phyloP scores from a whole-genome alignment of 2,329 filamentous ascomycete species.

The Talaromyces albobiverticillius region DNA sequence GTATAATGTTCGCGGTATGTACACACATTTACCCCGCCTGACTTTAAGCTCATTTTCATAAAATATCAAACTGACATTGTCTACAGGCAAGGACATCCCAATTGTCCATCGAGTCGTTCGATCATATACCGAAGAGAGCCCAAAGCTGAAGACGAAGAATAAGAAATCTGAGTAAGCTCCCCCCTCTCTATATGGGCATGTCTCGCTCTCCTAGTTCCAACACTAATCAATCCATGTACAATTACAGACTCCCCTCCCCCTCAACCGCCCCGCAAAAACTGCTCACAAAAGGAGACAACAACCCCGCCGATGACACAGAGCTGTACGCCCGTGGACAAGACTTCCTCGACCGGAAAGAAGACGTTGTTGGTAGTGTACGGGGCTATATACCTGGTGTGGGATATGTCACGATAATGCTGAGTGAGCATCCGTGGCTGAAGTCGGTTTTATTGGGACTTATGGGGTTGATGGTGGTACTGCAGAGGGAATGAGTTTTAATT shows the following conservation, averaged over 20 bases:
- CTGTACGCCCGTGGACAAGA: slow-evolving; percentile 83
- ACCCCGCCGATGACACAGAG: slow-evolving; percentile 87
- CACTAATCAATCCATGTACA: not conserved
- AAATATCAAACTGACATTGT: not conserved
- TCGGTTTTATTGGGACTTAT: slow-evolving; percentile 91
- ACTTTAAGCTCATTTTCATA: too few relatives aligned
- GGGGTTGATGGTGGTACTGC: slow-evolving; percentile 88
- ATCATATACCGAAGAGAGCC: slow-evolving; percentile 52
- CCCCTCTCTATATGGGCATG: not conserved
- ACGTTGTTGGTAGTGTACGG: slow-evolving; percentile 90
- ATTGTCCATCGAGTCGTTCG: slow-evolving; percentile 93
- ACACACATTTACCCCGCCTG: too few relatives aligned
- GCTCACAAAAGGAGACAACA: slow-evolving; percentile 97
- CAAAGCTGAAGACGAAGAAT: slow-evolving; percentile 33
- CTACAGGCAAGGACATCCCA: slow-evolving; percentile 74
- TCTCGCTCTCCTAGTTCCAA: not conserved
- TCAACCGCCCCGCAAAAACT: slow-evolving; percentile 52
- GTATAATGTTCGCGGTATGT: slow-evolving; percentile 71
- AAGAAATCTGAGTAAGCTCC: slow-evolving; percentile 30
- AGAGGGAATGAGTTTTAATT: slow-evolving; percentile 65
- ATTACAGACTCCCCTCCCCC: slow-evolving; percentile 1
- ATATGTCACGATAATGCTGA: slow-evolving; percentile 93
- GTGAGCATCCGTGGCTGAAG: slow-evolving; percentile 96
- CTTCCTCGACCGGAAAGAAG: slow-evolving; percentile 73
- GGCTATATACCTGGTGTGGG: slow-evolving; percentile 93